Conservation (phyloP, 192 early-diverging fungal genomes). For the Podila epicladia region DNA sequence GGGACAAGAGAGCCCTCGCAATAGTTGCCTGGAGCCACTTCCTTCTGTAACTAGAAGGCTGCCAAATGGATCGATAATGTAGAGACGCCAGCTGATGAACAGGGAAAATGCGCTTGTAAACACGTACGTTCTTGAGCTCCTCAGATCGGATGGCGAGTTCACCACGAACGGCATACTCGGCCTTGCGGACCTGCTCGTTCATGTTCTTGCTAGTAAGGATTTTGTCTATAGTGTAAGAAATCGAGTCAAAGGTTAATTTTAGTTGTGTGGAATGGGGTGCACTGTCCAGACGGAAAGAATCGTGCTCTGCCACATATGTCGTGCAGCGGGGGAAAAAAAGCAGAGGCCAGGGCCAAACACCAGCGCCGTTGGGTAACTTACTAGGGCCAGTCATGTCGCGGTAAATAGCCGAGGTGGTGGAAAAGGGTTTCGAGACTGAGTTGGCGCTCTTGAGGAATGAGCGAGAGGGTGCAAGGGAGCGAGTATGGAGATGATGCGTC, state of each 20-base stretch:
- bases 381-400: constrained; percentile 25
- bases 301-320: too few relatives aligned
- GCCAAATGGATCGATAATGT: background rate
- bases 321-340: background rate
- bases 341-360: too few relatives aligned
- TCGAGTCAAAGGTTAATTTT: background rate
- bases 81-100: background rate
- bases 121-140: constrained; percentile 68
- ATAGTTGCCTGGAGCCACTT: background rate
- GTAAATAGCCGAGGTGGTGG: constrained; percentile 10
- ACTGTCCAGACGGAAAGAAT: too few relatives aligned
- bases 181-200: constrained; percentile 75
- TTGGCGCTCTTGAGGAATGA: constrained; percentile 13
- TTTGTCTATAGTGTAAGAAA: constrained; percentile 49
- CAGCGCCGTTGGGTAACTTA: background rate
- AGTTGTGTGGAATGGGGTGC: too few relatives aligned
- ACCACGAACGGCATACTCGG: constrained; percentile 97
- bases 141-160: constrained; percentile 95
- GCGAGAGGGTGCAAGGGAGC: background rate
- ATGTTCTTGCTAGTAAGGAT: constrained; percentile 77
- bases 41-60: background rate
- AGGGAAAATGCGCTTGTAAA: too few relatives aligned
- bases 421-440: constrained; percentile 11
- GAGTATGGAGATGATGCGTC: constrained; percentile 1
- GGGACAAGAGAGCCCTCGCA: background rate